Conservation (phyloP, 1,139 yeast genomes). For the Pichia inconspicua region DNA sequence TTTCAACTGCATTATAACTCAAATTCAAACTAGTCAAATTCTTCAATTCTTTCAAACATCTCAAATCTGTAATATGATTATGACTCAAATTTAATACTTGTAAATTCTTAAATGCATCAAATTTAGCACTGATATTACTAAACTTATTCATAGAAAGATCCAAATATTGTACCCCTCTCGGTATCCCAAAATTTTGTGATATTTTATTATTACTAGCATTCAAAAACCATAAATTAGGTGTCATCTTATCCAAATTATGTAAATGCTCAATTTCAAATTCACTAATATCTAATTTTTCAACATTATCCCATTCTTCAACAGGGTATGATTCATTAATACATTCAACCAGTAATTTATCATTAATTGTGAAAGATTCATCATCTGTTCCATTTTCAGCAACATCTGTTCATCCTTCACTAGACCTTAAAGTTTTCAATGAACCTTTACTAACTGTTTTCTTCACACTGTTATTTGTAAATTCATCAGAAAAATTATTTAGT, state of each 20-base stretch:
- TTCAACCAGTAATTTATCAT: conserved; percentile 38
- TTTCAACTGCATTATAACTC: conserved; percentile 33
- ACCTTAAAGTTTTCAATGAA: not conserved
- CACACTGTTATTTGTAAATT: not conserved
- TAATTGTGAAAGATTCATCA: conserved; percentile 42
- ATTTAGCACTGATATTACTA: conserved; percentile 12
- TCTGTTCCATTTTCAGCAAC: conserved; percentile 7
- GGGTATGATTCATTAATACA: conserved; percentile 41
- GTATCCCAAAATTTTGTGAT: conserved; percentile 43
- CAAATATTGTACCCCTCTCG: conserved; percentile 33
- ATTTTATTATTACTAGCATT: conserved; percentile 38
- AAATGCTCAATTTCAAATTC: conserved; percentile 31
- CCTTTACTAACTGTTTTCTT: not conserved
- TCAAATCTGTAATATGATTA: conserved; percentile 34
- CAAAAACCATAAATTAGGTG: conserved; percentile 36
- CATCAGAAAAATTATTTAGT: not conserved
- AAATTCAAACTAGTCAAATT: conserved; percentile 37
- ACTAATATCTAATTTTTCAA: conserved; percentile 33
- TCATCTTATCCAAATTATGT: conserved; percentile 37
- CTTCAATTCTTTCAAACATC: conserved; percentile 33
- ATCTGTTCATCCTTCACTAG: not conserved
- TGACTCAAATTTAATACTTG: conserved; percentile 37
- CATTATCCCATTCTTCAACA: conserved; percentile 37
- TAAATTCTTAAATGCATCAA: conserved; percentile 37
- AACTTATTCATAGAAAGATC: conserved; percentile 32